Percentiles rank a stretch among this genome's conserved stretches.
phyloP scores from a whole-genome alignment of 1,139 yeast species.

The Pneumocystis wakefieldiae region DNA sequence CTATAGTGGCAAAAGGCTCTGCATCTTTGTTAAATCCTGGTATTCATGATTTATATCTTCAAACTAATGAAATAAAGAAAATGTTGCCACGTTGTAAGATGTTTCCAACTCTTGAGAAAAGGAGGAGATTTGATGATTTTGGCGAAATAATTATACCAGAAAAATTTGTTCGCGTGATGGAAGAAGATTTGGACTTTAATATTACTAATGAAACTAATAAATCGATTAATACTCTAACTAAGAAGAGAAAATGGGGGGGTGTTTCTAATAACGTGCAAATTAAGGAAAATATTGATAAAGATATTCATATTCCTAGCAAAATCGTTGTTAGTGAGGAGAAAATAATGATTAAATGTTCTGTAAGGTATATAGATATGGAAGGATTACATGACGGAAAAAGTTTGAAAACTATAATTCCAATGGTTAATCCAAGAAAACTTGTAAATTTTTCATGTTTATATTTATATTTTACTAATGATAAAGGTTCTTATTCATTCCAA shows the following conservation, averaged over 20 bases:
- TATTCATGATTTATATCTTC: constrained; percentile 10
- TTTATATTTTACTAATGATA: neutral
- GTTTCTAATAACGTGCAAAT: neutral
- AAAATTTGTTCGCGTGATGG: constrained; percentile 37
- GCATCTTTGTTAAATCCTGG: constrained; percentile 7
- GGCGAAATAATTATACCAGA: constrained; percentile 55
- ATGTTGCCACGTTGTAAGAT: constrained; percentile 29
- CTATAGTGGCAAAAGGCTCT: constrained; percentile 8
- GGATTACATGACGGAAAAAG: constrained; percentile 81
- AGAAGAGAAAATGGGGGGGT: constrained; percentile 4
- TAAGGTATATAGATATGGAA: constrained; percentile 66
- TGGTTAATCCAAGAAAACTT: constrained; percentile 64
- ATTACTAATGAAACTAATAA: neutral
- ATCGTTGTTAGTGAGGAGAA: constrained; percentile 8
- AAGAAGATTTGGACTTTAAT: constrained; percentile 3
- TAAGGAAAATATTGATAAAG: constrained; percentile 2
- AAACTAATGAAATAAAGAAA: constrained; percentile 5
- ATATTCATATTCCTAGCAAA: constrained; percentile 12
- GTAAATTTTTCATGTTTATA: constrained; percentile 28
- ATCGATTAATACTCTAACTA: constrained; percentile 1
- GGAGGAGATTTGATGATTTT: constrained; percentile 63
- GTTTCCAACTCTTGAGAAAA: constrained; percentile 55
- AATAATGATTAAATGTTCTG: constrained; percentile 39
- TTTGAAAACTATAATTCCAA: constrained; percentile 58
- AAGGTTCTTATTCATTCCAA: constrained; percentile 1